Conservation (phyloP, 345 rosid genomes). For the Corymbia maculata region DNA sequence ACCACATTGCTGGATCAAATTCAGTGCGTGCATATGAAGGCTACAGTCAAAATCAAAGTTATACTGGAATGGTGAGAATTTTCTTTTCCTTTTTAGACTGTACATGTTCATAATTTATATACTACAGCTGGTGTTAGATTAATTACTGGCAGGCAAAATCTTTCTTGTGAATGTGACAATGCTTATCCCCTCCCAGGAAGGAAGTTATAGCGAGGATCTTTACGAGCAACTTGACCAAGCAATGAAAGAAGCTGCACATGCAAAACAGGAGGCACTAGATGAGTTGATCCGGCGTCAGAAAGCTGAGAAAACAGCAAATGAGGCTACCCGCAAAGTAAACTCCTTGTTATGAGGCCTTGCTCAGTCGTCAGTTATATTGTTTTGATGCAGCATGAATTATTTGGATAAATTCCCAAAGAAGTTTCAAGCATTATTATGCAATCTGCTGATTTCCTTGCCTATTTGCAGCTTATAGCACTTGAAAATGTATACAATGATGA, state of each 20-base stretch:
- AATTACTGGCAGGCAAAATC: background rate
- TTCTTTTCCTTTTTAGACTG: background rate
- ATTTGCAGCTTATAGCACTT: background rate
- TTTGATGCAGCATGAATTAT: background rate
- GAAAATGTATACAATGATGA: slow-evolving; percentile 2
- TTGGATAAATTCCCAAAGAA: background rate
- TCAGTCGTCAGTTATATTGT: background rate
- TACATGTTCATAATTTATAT: background rate
- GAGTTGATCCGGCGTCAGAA: slow-evolving; percentile 51
- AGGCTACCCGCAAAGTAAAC: slow-evolving; percentile 58
- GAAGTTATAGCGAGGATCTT: slow-evolving; percentile 25
- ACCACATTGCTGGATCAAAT: background rate
- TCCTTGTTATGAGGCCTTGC: background rate
- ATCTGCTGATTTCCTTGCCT: background rate
- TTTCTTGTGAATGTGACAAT: background rate
- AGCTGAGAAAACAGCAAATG: slow-evolving; percentile 72
- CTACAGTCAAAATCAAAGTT: background rate
- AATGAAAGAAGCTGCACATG: slow-evolving; percentile 45
- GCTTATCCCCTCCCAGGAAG: slow-evolving; percentile 35
- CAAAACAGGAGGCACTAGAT: slow-evolving; percentile 47
- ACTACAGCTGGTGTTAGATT: background rate
- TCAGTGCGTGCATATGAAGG: background rate
- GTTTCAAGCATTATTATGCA: background rate
- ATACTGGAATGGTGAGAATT: background rate
- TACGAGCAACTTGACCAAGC: slow-evolving; percentile 41